Conservation (phyloP, 2,329 filamentous ascomycete species). For the Penicillium olsonii region DNA sequence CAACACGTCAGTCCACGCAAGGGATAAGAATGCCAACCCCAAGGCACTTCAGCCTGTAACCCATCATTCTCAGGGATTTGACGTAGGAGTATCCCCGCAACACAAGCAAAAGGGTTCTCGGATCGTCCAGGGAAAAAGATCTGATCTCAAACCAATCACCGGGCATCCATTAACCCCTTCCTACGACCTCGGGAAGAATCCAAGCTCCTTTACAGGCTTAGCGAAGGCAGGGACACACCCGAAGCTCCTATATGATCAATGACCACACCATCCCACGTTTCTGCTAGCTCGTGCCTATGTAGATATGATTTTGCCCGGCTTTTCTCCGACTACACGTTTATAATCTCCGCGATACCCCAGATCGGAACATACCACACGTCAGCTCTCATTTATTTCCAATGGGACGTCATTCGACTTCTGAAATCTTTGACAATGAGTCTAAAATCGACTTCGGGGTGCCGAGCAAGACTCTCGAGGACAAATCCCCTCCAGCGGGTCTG, state of each 20-base stretch:
- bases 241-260: slow-evolving; percentile 1
- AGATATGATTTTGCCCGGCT: slow-evolving; percentile 5
- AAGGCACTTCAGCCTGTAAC: neutral
- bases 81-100: neutral
- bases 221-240: slow-evolving; percentile 2
- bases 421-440: slow-evolving; percentile 16
- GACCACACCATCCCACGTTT: neutral
- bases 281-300: neutral
- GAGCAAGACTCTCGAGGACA: slow-evolving; percentile 15
- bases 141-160: neutral
- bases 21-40: slow-evolving; percentile 2
- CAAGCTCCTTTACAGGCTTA: neutral
- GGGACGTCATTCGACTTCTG: slow-evolving; percentile 14
- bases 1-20: slow-evolving; percentile 1
- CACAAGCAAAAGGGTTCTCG: neutral
- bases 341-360: neutral
- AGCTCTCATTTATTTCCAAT: slow-evolving; percentile 10
- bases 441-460: slow-evolving; percentile 16
- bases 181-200: neutral
- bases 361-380: neutral
- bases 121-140: neutral
- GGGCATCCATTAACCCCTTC: neutral
- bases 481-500: slow-evolving; percentile 6
- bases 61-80: slow-evolving; percentile 6
- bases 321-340: neutral